Base-by-base conservation (phyloP, 441 rosid genomes). In the Erysimum cheiri region DNA sequence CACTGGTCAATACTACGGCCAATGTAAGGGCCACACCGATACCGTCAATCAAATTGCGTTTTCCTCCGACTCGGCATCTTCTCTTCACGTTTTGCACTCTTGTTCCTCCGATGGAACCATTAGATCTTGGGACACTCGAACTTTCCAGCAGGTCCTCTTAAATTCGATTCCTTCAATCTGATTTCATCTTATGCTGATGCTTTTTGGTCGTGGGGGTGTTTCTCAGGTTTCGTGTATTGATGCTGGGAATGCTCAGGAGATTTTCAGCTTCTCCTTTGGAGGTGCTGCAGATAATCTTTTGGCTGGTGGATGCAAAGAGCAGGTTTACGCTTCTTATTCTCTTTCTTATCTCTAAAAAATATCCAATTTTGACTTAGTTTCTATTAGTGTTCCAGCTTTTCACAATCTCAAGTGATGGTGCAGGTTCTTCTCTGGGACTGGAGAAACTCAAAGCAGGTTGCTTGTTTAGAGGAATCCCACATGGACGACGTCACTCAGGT, bases 401-500 rank as follows among this genome's bases (percentile, higher is more conserved):
- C 24, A 59, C 47, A 24, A 24, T 56, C 52, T 67, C 19, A 58
- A 43, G 35, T 73, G 32, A 1, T 15, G 64, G 31, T 35, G 67
- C 80, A 92, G 99, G 84, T 92, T 71, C 82, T 83, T 68, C 80
- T 94, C 54, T 92, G 97, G 97, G 99, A 94, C 77, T 94, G 98
- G 96, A 92, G 99, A 80, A 88, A 85, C 79, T 79, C 84, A 80
- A 92, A 81, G 82, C 99, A 87, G 81, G 87, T 94, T 78, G 98
- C 98, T 8, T 90, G 94, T 77, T 83, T 94, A 78, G 93, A 86
- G 81, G 97, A 94, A 73, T 90, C 92, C 29, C 98, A 90, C 67
- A 73, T 66, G 41, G 99, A 88, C 26, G 98, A 94, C 73, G 97
- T 94, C 62, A 94, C 98, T 74, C 97, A 92, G 94, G 99, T 91